Conservation (phyloP, 768 basidiomycete species). For the Macrolepiota albuminosa region DNA sequence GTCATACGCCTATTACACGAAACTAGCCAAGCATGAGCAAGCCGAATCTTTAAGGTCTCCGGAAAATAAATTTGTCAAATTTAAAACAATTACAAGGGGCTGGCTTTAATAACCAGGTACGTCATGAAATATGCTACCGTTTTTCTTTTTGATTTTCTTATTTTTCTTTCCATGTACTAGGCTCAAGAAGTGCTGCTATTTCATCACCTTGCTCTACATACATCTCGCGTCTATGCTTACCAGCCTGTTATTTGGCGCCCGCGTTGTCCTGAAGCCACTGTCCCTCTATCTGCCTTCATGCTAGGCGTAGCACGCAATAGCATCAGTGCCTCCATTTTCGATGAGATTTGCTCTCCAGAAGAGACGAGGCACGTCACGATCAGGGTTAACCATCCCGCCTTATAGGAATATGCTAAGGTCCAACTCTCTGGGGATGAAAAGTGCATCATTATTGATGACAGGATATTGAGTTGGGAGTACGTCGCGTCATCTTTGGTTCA, state of each 20-base stretch:
- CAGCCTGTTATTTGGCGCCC: conserved; percentile 43
- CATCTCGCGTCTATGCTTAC: conserved; percentile 37
- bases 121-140: not conserved
- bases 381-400: conserved; percentile 16
- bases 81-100: conserved; percentile 42
- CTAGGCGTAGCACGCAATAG: conserved; percentile 32
- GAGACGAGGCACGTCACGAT: conserved; percentile 32
- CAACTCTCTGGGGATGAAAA: conserved; percentile 28
- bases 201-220: conserved; percentile 38
- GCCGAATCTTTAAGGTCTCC: conserved; percentile 22
- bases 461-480: conserved; percentile 40
- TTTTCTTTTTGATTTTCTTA: not conserved
- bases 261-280: conserved; percentile 32
- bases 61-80: conserved; percentile 35
- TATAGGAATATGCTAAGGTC: conserved; percentile 34
- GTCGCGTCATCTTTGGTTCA: conserved; percentile 10
- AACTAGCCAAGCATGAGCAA: conserved; percentile 25
- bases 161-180: conserved; percentile 17
- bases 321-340: conserved; percentile 30
- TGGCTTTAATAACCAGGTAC: conserved; percentile 46
- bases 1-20: conserved; percentile 33
- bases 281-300: conserved; percentile 42
- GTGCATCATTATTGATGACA: conserved; percentile 40
- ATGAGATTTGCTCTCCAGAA: conserved; percentile 35
- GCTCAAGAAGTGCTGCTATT: conserved; percentile 42